These are phyloP conservation scores for Coemansia sp. DNA, from an alignment of 192 early-diverging fungal species.

Conservation along the genomic window DNA sequence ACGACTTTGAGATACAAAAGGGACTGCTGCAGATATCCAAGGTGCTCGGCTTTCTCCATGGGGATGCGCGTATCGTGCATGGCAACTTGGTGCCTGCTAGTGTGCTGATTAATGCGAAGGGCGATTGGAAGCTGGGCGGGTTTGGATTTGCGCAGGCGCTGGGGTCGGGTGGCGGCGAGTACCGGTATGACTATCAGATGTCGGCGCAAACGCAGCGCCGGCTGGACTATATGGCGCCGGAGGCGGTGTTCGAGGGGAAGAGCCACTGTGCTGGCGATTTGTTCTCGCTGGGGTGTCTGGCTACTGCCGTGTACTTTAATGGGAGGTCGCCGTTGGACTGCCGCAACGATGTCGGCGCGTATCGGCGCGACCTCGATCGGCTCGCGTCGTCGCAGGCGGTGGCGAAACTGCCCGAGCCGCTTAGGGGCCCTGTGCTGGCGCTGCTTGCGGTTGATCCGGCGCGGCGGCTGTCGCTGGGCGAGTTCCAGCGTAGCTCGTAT, in stretches of 20 bases:
- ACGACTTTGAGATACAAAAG: conserved; percentile 80
- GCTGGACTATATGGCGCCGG: conserved; percentile 67
- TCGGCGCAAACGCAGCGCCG: conserved; percentile 60
- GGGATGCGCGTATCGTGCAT: conserved; percentile 71
- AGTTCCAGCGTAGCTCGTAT: conserved; percentile 67
- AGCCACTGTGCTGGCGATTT: conserved; percentile 62
- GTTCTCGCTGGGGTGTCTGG: conserved; percentile 79
- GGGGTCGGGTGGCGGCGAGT: conserved; percentile 25
- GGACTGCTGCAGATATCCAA: conserved; percentile 71
- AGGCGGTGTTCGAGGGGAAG: conserved; percentile 62
- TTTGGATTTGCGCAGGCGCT: conserved; percentile 58
- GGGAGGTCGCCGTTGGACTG: conserved; percentile 63
- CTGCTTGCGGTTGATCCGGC: conserved; percentile 58
- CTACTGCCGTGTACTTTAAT: conserved; percentile 64
- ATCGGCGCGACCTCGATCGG: conserved; percentile 56
- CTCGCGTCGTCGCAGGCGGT: conserved; percentile 34
- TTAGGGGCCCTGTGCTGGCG: conserved; percentile 51
- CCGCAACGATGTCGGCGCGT: conserved; percentile 65
- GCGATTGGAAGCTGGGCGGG: conserved; percentile 82
- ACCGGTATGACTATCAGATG: conserved; percentile 60
- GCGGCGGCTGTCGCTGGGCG: conserved; percentile 57
- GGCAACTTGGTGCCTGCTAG: conserved; percentile 69
- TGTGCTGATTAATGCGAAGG: conserved; percentile 74
- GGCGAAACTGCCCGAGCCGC: conserved; percentile 55
- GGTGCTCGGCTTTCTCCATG: conserved; percentile 75